Base-by-base conservation (phyloP, 2,329 filamentous ascomycete species). In the Pyrenophora seminiperda region DNA sequence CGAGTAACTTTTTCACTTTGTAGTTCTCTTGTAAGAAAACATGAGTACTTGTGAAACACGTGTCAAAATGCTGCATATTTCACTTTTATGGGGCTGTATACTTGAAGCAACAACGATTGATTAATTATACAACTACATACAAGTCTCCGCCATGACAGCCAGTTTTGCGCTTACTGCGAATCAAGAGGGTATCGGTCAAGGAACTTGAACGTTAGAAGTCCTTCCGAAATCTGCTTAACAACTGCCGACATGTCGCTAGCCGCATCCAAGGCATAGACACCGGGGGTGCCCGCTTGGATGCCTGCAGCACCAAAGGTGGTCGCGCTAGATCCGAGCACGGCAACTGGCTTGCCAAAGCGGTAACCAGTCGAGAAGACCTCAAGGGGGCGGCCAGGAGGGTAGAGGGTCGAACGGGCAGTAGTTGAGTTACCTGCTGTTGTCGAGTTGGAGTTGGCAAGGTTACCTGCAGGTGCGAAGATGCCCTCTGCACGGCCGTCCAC, bases 311-410 rank as follows among this genome's bases (percentile, higher is more conserved):
- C 55, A 5, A 82, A 69, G 3, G 77, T 75, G 3, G 49, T 44
- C n/a, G 58, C 72, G 0, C 71, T 72, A 10, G 63, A 69, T 1
- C 84, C 86, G 1, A 89, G 57, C 20, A 81, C 82, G 11, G 77
- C 86, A 18, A 90, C 75, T 0, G 88, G 84, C 77, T 91, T 91
- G 3, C 86, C 87, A 76, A 84, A 90, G 18, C 82, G 76, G 73
- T 84, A 90, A 0, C 79, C 82, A 62, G 86, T 82, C 13, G 77
- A 66, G 14, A 89, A 68, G 41, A 90, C 86, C 74, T 88, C 80
- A 2, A 79, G 70, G 0, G 87, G 88, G 0, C 86, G 78, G 1
- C 83, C 83, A 2, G 80, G 75, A 1, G 87, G 87, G 70, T 81
- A 90, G 5, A 90, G 75, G 0, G 83, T 77, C 3, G 80, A 82